phyloP scores from a whole-genome alignment of 2,329 filamentous ascomycete species.

The Mollisia scopiformis region DNA sequence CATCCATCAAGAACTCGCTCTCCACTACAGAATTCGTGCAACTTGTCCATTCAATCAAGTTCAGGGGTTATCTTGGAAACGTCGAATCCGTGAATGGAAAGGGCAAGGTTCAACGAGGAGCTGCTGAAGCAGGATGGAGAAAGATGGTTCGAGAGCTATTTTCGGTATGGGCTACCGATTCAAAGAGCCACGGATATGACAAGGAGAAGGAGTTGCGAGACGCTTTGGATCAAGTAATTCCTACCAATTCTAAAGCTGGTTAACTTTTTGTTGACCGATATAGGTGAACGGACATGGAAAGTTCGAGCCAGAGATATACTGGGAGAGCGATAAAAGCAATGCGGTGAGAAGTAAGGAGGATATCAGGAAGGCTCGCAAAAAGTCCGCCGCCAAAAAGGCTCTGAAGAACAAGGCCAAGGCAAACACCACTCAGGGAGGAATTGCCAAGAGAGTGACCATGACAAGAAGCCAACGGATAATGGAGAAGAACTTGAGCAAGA shows the following conservation, averaged over 20 bases:
- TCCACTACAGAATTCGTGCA: no score
- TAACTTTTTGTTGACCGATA: neutral
- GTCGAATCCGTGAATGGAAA: neutral
- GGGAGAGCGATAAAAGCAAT: neutral
- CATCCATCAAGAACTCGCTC: no score
- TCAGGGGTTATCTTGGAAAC: neutral
- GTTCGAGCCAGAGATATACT: neutral
- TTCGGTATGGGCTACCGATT: neutral
- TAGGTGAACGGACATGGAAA: neutral
- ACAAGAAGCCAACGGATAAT: neutral
- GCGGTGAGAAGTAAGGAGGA: no score
- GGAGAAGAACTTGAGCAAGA: neutral
- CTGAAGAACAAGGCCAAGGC: neutral
- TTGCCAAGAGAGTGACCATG: neutral
- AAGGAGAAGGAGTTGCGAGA: neutral
- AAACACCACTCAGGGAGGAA: neutral
- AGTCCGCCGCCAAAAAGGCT: neutral
- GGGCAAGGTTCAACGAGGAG: neutral
- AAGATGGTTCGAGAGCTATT: neutral
- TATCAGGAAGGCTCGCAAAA: no score
- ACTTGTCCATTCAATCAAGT: neutral
- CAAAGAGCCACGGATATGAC: neutral
- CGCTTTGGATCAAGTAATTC: neutral
- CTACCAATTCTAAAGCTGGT: neutral
- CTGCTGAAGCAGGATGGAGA: neutral